Conservation (phyloP, 2,329 filamentous ascomycete species). For the Fusarium longipes region DNA sequence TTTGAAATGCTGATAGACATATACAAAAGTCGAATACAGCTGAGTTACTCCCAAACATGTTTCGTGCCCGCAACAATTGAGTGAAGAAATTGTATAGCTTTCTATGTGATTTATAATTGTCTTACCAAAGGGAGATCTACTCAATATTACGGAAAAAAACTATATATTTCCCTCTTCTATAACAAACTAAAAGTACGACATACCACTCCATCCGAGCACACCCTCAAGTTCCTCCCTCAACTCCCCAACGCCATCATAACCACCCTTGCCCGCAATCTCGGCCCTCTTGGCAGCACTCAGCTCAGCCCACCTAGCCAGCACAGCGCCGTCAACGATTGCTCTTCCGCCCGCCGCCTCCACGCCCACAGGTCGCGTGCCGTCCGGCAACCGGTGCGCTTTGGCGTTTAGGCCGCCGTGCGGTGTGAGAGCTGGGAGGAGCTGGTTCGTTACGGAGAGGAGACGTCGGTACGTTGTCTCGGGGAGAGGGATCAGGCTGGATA, state of each 20-base stretch:
- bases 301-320: constrained; percentile 81
- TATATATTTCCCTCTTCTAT: neutral
- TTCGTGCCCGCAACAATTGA: too few species aligned
- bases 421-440: constrained; percentile 80
- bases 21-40: neutral
- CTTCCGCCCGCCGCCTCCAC: constrained; percentile 70
- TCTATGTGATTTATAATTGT: neutral
- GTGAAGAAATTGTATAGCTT: too few species aligned
- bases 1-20: neutral
- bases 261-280: constrained; percentile 81
- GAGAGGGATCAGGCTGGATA: constrained; percentile 81
- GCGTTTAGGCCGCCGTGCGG: constrained; percentile 86
- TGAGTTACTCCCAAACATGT: too few species aligned
- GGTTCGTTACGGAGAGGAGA: constrained; percentile 81
- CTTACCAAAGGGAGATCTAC: neutral
- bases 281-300: constrained; percentile 75
- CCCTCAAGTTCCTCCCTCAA: constrained; percentile 76
- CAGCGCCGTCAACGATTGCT: constrained; percentile 80
- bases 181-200: constrained; percentile 63
- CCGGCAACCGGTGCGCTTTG: constrained; percentile 75
- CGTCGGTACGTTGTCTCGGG: constrained; percentile 85
- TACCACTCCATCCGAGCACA: constrained; percentile 70
- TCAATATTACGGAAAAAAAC: neutral
- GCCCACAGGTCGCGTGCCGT: constrained; percentile 56
- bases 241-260: constrained; percentile 71